Evolutionary conservation across 371 early-diverging fungal genomes (phyloP), one percentile per base, ranked within the genome.

Genomic region (Actinomortierella wolfii): DNA sequence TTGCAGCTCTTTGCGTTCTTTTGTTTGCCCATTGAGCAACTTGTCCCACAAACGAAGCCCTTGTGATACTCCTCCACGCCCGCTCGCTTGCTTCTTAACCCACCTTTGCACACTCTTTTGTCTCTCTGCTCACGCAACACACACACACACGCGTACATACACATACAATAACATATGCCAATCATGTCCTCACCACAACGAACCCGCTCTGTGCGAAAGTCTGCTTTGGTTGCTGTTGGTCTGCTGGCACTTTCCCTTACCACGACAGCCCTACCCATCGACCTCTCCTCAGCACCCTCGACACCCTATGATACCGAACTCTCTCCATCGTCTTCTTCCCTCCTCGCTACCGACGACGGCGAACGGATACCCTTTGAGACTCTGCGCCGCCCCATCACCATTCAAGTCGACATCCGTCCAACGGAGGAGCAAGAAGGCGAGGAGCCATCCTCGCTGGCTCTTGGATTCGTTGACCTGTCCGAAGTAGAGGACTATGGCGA

Each of bases 371-470:
- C 64, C 23, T 69, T 69, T 51, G 59, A 51, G 44, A 64, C 57
- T 1, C 41, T 69, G 46, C 59, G 64, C 0, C 70, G 70, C 26
- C 64, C 70, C 17, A 60, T 69, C 64, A 60, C 59, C 42, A 69
- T 69, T 46, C 51, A 69, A 39, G 41, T 64, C 54, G 70, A 59
- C 13, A 39, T 68, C 49, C 51, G 29, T 59, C 2, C 62, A 42
- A 64, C 64, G 44, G 70, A 69, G 43, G 53, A 56, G 23, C 61
- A 56, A 20, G 44, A 47, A 11, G 60, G 52, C 40, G 60, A 60
- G 51, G 70, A 64, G 39, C 60, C 70, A 11, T 61, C 59, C 26
- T 50, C 70, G 29, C 64, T 64, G 40, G 70, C 64, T 51, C 40
- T 69, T 15, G 64, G 56, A 24, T 64, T 61, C 2, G 34, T 34